These are phyloP conservation scores for Saksenaea vasiformis DNA, from an alignment of 371 early-diverging fungal species.

Conservation along the genomic window DNA sequence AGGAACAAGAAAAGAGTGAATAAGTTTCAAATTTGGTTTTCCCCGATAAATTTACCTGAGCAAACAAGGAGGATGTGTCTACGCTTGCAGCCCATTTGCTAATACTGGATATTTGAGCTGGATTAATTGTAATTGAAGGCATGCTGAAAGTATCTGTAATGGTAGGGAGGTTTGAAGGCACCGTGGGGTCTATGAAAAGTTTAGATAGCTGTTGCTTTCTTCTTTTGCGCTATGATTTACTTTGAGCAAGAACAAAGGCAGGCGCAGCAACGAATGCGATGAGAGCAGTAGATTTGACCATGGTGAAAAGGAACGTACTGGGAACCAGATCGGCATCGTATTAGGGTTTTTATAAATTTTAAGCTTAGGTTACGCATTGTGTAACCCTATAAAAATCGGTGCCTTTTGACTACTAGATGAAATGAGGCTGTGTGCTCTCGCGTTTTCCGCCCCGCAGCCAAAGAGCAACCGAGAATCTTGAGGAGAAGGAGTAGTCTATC, in stretches of 20 bases:
- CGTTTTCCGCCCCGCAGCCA: too few species aligned
- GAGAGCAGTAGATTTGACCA: constrained; percentile 17
- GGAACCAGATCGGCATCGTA: too few species aligned
- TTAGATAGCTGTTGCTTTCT: background rate
- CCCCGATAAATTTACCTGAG: too few species aligned
- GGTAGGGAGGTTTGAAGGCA: background rate
- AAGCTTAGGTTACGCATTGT: too few species aligned
- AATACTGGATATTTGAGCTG: background rate
- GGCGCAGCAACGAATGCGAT: constrained; percentile 1
- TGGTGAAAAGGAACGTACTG: background rate
- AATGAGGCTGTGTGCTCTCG: too few species aligned
- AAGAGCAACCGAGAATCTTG: too few species aligned
- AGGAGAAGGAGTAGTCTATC: too few species aligned
- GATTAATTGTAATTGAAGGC: background rate
- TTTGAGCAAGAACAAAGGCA: constrained; percentile 7
- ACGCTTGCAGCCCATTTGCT: background rate
- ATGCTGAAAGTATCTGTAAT: too few species aligned
- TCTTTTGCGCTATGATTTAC: background rate
- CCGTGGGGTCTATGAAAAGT: background rate
- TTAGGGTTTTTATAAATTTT: too few species aligned
- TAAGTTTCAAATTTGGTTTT: background rate
- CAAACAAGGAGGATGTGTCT: too few species aligned
- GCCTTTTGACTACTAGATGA: too few species aligned
- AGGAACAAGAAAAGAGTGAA: background rate
- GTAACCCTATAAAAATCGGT: too few species aligned